Percentiles rank a stretch among this genome's conserved stretches.
These are phyloP conservation scores for Tuctoria greenei DNA, from an alignment of 176 grass and related monocot genomes.

Conservation along the genomic window DNA sequence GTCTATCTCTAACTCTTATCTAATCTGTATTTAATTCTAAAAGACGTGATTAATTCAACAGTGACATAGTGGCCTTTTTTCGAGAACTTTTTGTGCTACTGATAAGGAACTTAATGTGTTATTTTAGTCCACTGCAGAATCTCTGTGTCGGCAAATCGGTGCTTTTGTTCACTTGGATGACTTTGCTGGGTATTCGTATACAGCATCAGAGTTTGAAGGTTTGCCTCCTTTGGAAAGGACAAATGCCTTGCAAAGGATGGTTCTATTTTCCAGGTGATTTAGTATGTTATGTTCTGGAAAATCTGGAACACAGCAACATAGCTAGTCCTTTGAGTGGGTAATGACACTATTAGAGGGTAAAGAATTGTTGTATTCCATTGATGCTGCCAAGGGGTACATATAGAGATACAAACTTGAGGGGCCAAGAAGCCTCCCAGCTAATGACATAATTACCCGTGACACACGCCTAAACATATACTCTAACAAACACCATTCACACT, in stretches of 20 bases:
- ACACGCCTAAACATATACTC: no score
- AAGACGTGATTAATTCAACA: no score
- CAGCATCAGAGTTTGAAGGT: slow-evolving; percentile 91
- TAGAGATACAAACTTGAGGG: no score
- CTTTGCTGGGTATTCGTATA: slow-evolving; percentile 87
- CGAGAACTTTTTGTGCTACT: slow-evolving; percentile 23
- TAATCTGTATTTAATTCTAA: no score
- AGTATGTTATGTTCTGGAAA: slow-evolving; percentile 28
- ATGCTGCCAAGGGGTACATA: no score
- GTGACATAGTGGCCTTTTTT: slow-evolving; percentile 22
- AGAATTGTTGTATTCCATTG: no score
- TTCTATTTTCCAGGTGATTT: slow-evolving; percentile 85
- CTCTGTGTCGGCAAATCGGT: slow-evolving; percentile 82
- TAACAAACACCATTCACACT: neutral
- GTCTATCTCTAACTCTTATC: no score
- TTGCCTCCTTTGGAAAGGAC: slow-evolving; percentile 71
- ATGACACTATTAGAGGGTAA: slow-evolving; percentile 14
- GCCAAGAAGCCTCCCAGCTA: no score
- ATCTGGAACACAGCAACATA: neutral
- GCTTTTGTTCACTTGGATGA: slow-evolving; percentile 87
- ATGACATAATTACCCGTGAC: no score
- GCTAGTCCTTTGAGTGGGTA: slow-evolving; percentile 19
- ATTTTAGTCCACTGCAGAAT: slow-evolving; percentile 91
- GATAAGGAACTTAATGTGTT: slow-evolving; percentile 43
- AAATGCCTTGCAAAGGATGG: slow-evolving; percentile 88